These are phyloP conservation scores for Cercospora brassicicola DNA, from an alignment of 2,329 filamentous ascomycete species.

Conservation along the genomic window DNA sequence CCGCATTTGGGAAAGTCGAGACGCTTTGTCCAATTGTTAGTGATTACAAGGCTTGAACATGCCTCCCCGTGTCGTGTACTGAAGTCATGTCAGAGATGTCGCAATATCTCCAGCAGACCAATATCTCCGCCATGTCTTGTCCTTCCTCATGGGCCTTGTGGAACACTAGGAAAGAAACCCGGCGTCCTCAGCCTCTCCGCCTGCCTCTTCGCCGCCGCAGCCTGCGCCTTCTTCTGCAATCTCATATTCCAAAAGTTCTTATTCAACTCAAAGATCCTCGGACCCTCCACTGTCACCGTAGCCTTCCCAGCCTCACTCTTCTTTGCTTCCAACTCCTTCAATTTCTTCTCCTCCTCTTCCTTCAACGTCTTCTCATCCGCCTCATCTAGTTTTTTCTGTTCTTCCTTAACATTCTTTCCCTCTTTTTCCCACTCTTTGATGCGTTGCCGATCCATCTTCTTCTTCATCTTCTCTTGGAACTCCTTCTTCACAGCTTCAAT, in stretches of 20 bases:
- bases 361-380: constrained; percentile 47
- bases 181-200: constrained; percentile 77
- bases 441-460: constrained; percentile 45
- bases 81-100: no score
- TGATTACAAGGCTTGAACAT: no score
- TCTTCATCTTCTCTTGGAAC: constrained; percentile 51
- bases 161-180: constrained; percentile 73
- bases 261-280: constrained; percentile 79
- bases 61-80: no score
- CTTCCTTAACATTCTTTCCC: constrained; percentile 63
- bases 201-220: constrained; percentile 77
- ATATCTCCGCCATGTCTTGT: rapidly evolving
- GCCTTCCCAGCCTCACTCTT: constrained; percentile 63
- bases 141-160: constrained; percentile 13
- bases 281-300: constrained; percentile 59
- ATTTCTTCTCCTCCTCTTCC: constrained; percentile 46
- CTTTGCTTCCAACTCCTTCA: constrained; percentile 45
- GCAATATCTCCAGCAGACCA: no score
- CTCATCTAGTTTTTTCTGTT: constrained; percentile 72
- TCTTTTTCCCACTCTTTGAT: constrained; percentile 51
- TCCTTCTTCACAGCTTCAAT: constrained; percentile 53
- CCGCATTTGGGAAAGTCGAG: background rate
- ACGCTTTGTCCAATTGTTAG: background rate
- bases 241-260: constrained; percentile 90
- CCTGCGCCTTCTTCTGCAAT: constrained; percentile 72